These are phyloP conservation scores for Austroboletus eburneus DNA, from an alignment of 768 basidiomycete genomes.

Conservation along the genomic window DNA sequence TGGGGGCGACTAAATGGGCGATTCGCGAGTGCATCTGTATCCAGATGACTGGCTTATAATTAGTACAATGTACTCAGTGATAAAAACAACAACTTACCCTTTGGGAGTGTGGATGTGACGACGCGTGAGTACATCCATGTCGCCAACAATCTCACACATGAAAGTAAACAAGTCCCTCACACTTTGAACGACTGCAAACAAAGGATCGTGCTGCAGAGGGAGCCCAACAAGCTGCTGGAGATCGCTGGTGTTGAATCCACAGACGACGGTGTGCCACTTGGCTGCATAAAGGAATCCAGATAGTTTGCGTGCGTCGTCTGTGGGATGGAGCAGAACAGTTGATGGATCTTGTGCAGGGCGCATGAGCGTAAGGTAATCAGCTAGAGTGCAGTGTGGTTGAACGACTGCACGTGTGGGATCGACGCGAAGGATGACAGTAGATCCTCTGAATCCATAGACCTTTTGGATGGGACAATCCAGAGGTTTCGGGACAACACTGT, in stretches of 20 bases:
- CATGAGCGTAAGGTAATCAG: neutral
- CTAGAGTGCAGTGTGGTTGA: neutral
- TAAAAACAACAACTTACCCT: too few relatives aligned
- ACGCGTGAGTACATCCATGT: neutral
- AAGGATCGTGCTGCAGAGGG: neutral
- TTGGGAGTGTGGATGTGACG: neutral
- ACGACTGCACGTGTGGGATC: neutral
- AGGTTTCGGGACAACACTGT: neutral
- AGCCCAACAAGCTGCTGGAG: neutral
- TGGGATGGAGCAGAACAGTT: neutral
- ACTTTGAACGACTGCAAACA: neutral
- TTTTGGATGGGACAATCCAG: neutral
- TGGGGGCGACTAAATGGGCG: neutral
- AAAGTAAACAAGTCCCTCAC: neutral
- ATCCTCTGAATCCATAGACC: neutral
- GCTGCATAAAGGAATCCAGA: neutral
- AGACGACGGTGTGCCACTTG: neutral
- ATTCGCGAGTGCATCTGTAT: neutral
- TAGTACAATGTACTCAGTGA: too few relatives aligned
- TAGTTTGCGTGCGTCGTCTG: neutral
- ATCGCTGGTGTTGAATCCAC: neutral
- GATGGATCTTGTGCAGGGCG: neutral
- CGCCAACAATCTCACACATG: too few relatives aligned
- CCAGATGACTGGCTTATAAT: neutral
- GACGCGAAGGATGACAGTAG: neutral